A percentile compares a stretch with the other conserved stretches of the same genome.
Conservation (phyloP, 1,139 yeast genomes). For the Yamadazyma kanchanaburiensis region DNA sequence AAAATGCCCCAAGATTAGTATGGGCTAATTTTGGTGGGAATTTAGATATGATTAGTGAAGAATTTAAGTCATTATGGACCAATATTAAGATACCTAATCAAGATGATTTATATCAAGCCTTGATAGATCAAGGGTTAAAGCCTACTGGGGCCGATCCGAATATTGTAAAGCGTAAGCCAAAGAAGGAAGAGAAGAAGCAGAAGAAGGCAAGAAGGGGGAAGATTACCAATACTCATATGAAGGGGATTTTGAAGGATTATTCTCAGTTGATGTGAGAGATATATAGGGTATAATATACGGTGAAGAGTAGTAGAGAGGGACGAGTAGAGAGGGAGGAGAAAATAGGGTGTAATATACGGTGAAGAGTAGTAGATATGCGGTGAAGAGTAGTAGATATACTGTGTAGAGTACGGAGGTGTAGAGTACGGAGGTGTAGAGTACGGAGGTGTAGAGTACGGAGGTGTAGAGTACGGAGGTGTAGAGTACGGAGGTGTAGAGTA, state of each 20-base stretch:
- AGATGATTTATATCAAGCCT: conserved; percentile 68
- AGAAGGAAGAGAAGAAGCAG: conserved; percentile 67
- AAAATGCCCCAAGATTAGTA: conserved; percentile 81
- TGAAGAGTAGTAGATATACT: too few species aligned
- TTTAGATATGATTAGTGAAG: conserved; percentile 74
- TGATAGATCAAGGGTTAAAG: conserved; percentile 81
- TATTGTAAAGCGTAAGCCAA: conserved; percentile 65
- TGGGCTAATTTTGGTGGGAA: conserved; percentile 88
- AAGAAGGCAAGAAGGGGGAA: conserved; percentile 91
- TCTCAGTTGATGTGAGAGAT: conserved; percentile 41
- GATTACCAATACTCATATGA: conserved; percentile 94
- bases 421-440: too few species aligned
- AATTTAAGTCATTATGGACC: conserved; percentile 80
- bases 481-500: too few species aligned
- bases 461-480: too few species aligned
- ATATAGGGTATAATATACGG: too few species aligned
- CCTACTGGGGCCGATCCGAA: conserved; percentile 99
- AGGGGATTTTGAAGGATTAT: conserved; percentile 90
- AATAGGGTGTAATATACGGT: too few species aligned
- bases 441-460: too few species aligned
- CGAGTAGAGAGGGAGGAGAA: too few species aligned
- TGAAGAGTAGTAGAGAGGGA: too few species aligned
- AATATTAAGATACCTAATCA: conserved; percentile 75
- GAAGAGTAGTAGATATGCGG: too few species aligned
- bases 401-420: too few species aligned